Evolutionary conservation across 306 rosid genomes (phyloP).

Genomic region (Begonia fuchsioides): DNA sequence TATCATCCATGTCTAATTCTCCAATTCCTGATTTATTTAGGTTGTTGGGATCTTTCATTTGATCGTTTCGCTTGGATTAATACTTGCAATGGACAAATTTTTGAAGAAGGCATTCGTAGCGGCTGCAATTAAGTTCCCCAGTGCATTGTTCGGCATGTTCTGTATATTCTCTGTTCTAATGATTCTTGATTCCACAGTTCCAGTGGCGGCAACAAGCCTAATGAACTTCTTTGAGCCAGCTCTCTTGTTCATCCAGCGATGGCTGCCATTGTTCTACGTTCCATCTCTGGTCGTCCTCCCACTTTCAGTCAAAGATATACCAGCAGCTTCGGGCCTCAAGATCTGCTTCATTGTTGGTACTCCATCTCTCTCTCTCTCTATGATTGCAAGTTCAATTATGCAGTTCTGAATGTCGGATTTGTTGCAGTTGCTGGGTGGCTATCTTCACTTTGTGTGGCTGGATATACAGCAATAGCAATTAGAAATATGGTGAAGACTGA

Average conservation of each 20-base stretch:
- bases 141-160: constrained; percentile 94
- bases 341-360: constrained; percentile 61
- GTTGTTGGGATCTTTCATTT: constrained; percentile 45
- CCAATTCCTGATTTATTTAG: constrained; percentile 16
- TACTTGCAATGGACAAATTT: constrained; percentile 41
- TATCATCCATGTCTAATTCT: neutral
- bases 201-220: constrained; percentile 48
- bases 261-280: constrained; percentile 90
- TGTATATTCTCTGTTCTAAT: constrained; percentile 66
- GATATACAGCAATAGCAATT: constrained; percentile 66
- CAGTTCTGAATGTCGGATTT: constrained; percentile 9
- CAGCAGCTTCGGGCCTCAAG: constrained; percentile 83
- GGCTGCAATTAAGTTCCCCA: constrained; percentile 77
- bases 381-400: constrained; percentile 2
- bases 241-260: constrained; percentile 73
- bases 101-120: constrained; percentile 60
- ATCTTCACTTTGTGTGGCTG: constrained; percentile 79
- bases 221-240: constrained; percentile 79
- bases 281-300: constrained; percentile 84
- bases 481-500: constrained; percentile 78
- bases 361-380: neutral
- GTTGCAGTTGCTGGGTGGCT: constrained; percentile 88
- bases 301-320: constrained; percentile 64
- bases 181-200: constrained; percentile 52
- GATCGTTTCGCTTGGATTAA: constrained; percentile 55